Evolutionary conservation across 345 rosid genomes (phyloP).

Genomic region (Bruguiera sexangula): DNA sequence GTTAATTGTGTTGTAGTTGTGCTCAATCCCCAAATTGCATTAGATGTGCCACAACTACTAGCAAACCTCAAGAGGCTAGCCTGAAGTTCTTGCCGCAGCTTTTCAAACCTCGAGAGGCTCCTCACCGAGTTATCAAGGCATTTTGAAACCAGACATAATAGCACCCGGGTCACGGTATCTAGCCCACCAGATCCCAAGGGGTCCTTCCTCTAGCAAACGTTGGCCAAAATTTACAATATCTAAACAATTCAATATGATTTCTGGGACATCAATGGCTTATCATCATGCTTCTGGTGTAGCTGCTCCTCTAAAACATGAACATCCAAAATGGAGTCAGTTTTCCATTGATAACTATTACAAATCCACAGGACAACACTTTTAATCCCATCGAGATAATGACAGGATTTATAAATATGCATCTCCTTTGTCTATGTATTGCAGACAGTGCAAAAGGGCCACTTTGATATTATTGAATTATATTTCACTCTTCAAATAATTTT

Average conservation of each 20-base stretch:
- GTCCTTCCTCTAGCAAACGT: not conserved
- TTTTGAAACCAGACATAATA: no score
- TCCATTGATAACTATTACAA: conserved; percentile 50
- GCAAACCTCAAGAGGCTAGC: conserved; percentile 9
- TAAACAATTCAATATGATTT: conserved; percentile 35
- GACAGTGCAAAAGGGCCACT: no score
- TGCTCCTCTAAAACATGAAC: conserved; percentile 35
- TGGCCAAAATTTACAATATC: conserved; percentile 17
- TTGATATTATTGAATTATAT: no score
- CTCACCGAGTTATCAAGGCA: not conserved
- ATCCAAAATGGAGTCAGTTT: conserved; percentile 48
- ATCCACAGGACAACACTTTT: conserved; percentile 29
- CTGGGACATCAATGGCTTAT: conserved; percentile 60
- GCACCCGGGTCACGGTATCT: no score
- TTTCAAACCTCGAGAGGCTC: conserved; percentile 49
- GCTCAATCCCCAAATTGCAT: no score
- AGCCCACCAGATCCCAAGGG: conserved; percentile 27
- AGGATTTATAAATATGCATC: conserved; percentile 20
- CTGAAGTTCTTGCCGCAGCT: conserved; percentile 37
- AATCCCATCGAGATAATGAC: conserved; percentile 32
- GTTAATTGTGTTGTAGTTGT: conserved; percentile 7
- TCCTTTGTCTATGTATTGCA: conserved; percentile 30
- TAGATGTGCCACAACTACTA: not conserved
- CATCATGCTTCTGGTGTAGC: conserved; percentile 58
- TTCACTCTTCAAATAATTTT: no score